Conservation (phyloP, 2,329 filamentous ascomycete genomes). For the Trichoderma aggressivum region DNA sequence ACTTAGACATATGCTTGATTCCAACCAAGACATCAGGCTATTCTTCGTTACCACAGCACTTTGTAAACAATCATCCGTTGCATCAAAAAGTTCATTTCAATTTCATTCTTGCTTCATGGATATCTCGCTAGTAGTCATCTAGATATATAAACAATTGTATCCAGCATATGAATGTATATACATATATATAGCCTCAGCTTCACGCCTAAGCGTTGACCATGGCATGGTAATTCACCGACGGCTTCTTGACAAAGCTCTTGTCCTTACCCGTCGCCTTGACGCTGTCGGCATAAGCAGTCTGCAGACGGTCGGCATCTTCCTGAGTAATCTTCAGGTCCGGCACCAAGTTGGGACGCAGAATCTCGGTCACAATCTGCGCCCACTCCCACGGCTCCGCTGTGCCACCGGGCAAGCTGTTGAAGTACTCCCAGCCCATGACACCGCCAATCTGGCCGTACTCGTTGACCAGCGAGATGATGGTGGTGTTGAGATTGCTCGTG, state of each 20-base stretch:
- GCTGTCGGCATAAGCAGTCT: constrained; percentile 17
- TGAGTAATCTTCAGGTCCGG: constrained; percentile 20
- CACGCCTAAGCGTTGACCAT: constrained; percentile 15
- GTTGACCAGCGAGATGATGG: constrained; percentile 39
- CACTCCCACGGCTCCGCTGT: constrained; percentile 65
- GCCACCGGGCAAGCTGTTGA: constrained; percentile 58
- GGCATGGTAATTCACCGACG: constrained; percentile 1
- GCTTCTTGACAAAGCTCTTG: constrained; percentile 1
- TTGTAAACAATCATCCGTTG: not conserved
- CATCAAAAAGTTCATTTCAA: not conserved
- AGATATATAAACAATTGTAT: not conserved
- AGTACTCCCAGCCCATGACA: constrained; percentile 91
- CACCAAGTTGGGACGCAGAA: constrained; percentile 27
- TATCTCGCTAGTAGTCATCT: not conserved
- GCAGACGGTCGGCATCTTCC: constrained; percentile 19
- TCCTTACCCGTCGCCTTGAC: not conserved
- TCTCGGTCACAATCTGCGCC: constrained; percentile 49
- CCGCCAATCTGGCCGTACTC: constrained; percentile 71
- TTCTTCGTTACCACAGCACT: not conserved
- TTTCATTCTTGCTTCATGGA: not conserved
- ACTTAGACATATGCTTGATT: not conserved
- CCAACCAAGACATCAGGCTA: not conserved
- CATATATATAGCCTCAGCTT: not conserved
- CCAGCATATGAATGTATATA: constrained; percentile 5
- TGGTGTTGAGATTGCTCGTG: constrained; percentile 42